Evolutionary conservation across 164 flowering plant genomes (phyloP).

Genomic region (Macadamia integrifolia): DNA sequence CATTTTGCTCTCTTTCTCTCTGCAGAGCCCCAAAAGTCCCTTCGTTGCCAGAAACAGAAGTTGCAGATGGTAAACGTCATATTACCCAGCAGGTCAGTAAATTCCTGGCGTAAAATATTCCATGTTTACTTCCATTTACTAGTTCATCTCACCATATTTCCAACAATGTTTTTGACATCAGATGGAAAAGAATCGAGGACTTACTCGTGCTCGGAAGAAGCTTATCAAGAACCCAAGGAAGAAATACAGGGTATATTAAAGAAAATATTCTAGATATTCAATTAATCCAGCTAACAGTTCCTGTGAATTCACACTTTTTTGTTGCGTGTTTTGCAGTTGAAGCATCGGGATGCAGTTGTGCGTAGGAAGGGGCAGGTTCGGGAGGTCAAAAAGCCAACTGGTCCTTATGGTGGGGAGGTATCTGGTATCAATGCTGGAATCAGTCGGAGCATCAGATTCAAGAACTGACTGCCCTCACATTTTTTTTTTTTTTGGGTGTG

Average conservation of each 20-base stretch:
- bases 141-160: background rate
- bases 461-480: constrained; percentile 16
- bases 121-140: background rate
- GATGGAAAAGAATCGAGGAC: constrained; percentile 92
- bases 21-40: constrained; percentile 40
- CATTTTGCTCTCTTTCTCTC: constrained; percentile 9
- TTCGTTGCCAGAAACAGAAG: constrained; percentile 41
- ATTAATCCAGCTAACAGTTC: background rate
- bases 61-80: constrained; percentile 69
- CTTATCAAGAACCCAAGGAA: constrained; percentile 80
- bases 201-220: constrained; percentile 81
- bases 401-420: constrained; percentile 83
- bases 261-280: background rate
- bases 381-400: constrained; percentile 48
- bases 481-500: no score
- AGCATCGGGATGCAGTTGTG: constrained; percentile 48
- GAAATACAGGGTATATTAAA: constrained; percentile 69
- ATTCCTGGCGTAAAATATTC: background rate
- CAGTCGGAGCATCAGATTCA: constrained; percentile 69
- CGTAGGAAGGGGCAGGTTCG: constrained; percentile 76
- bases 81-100: constrained; percentile 59
- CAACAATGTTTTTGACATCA: constrained; percentile 16
- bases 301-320: background rate
- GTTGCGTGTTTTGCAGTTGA: constrained; percentile 38
- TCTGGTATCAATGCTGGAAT: constrained; percentile 70